A percentile compares a stretch with the other conserved stretches of the same genome.
Evolutionary conservation across 495 filamentous ascomycete species (phyloP).

Genomic region (Penicillium manginii): DNA sequence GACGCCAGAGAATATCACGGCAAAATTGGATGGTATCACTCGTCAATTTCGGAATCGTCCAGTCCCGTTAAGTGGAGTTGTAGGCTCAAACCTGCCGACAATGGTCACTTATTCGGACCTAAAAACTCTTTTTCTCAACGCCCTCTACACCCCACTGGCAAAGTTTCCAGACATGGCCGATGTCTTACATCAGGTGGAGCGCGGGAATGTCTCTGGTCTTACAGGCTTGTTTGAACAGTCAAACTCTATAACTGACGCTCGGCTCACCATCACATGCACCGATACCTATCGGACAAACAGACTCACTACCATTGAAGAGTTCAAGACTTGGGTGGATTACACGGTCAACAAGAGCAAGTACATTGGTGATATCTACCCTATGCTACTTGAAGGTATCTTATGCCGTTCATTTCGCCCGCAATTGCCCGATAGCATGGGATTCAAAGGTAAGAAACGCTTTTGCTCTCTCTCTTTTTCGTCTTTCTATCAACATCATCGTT

Average conservation of each 20-base stretch:
- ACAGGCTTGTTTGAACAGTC: conserved; percentile 1
- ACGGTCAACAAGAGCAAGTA: conserved; percentile 12
- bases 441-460: conserved; percentile 16
- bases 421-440: conserved; percentile 19
- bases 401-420: conserved; percentile 21
- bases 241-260: conserved; percentile 1
- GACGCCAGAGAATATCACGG: conserved; percentile 34
- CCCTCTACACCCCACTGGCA: conserved; percentile 19
- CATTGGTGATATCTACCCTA: conserved; percentile 18
- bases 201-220: conserved; percentile 13
- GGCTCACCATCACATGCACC: conserved; percentile 11
- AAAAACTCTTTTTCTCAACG: conserved; percentile 9
- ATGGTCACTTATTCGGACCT: conserved; percentile 38
- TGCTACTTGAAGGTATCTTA: conserved; percentile 17
- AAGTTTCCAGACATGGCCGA: conserved; percentile 23
- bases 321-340: conserved; percentile 1
- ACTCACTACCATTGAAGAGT: conserved; percentile 6
- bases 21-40: conserved; percentile 39
- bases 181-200: conserved; percentile 11
- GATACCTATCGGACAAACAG: conserved; percentile 7
- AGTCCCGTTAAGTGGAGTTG: conserved; percentile 33
- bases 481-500: no score
- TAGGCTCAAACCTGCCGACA: conserved; percentile 28
- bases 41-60: conserved; percentile 41
- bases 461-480: neutral